Conservation (phyloP, 179 eudicot species). For the Silene vulgaris region DNA sequence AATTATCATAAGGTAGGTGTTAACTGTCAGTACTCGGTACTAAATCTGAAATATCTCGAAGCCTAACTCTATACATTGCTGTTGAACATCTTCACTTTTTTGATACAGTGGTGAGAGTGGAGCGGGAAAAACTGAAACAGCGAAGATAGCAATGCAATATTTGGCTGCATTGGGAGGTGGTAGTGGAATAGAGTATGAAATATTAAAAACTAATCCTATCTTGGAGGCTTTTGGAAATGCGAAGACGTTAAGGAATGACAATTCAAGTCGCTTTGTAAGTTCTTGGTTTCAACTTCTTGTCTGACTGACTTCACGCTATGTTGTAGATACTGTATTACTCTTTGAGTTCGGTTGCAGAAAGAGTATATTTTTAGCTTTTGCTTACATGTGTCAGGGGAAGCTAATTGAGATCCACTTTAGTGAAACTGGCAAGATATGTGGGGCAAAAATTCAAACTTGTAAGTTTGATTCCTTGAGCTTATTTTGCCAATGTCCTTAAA, state of each 20-base stretch:
- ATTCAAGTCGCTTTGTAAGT: constrained; percentile 98
- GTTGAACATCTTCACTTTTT: constrained; percentile 21
- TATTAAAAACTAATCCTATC: constrained; percentile 86
- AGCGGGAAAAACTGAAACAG: constrained; percentile 98
- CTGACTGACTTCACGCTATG: not conserved
- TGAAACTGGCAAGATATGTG: constrained; percentile 95
- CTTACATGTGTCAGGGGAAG: constrained; percentile 65
- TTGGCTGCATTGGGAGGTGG: constrained; percentile 99
- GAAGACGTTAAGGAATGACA: constrained; percentile 85
- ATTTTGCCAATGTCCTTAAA: constrained; percentile 8
- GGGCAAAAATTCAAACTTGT: constrained; percentile 98
- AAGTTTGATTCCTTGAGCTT: constrained; percentile 30
- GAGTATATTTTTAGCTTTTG: constrained; percentile 15
- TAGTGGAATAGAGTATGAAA: constrained; percentile 90
- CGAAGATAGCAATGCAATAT: constrained; percentile 99
- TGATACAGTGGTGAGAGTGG: constrained; percentile 92
- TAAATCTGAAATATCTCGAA: not conserved
- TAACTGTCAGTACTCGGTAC: not conserved
- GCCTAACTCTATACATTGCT: constrained; percentile 7
- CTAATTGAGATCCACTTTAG: constrained; percentile 97
- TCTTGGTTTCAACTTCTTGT: constrained; percentile 17
- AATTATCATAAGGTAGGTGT: constrained; percentile 83
- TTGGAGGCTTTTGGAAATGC: constrained; percentile 99
- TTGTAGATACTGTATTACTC: not conserved
- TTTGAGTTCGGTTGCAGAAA: not conserved